These are phyloP conservation scores for Candida tallmaniae DNA, from an alignment of 805 yeast genomes.

Conservation along the genomic window DNA sequence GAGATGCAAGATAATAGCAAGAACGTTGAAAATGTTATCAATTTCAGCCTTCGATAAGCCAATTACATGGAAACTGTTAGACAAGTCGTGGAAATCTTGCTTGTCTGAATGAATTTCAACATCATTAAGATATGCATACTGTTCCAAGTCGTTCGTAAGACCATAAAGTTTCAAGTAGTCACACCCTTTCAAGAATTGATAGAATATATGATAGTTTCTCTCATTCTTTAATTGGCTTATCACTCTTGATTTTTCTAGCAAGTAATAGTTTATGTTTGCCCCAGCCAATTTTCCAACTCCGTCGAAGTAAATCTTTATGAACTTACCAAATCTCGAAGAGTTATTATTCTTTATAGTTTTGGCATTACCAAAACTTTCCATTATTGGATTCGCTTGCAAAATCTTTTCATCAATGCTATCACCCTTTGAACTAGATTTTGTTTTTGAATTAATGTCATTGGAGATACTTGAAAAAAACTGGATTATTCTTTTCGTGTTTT, in stretches of 20 bases:
- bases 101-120: constrained; percentile 58
- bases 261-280: constrained; percentile 92
- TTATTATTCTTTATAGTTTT: constrained; percentile 92
- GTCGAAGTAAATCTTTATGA: constrained; percentile 75
- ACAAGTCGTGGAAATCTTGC: constrained; percentile 57
- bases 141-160: constrained; percentile 32
- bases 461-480: constrained; percentile 85
- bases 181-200: constrained; percentile 75
- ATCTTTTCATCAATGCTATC: constrained; percentile 74
- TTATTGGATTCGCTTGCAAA: constrained; percentile 88
- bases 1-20: constrained; percentile 75
- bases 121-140: constrained; percentile 55
- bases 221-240: constrained; percentile 70
- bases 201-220: constrained; percentile 91
- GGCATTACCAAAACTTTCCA: constrained; percentile 96
- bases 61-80: constrained; percentile 66
- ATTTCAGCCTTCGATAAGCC: constrained; percentile 59
- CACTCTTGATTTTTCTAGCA: constrained; percentile 90
- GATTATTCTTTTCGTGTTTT: constrained; percentile 90
- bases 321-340: constrained; percentile 95
- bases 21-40: constrained; percentile 53
- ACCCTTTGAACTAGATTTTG: not conserved
- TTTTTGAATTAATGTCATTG: not conserved
- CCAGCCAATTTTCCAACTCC: constrained; percentile 65
- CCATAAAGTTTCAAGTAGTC: constrained; percentile 45